A percentile compares a stretch with the other conserved stretches of the same genome.
These are phyloP conservation scores for Alternaria dauci DNA, from an alignment of 2,329 filamentous ascomycete species.

Conservation along the genomic window DNA sequence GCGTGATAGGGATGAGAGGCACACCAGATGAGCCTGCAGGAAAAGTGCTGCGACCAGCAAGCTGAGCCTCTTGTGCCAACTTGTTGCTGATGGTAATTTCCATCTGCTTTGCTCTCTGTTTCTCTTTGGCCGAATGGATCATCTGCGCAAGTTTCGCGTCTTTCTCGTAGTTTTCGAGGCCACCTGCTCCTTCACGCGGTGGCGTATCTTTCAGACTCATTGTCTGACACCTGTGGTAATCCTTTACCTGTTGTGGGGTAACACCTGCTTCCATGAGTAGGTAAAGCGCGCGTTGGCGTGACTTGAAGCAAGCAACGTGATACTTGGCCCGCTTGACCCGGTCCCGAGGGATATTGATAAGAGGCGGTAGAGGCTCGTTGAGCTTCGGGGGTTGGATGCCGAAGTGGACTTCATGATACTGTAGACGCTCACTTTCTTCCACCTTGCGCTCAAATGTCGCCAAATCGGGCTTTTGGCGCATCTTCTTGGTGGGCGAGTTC, in stretches of 20 bases:
- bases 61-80: conserved; percentile 35
- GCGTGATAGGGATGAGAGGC: conserved; percentile 39
- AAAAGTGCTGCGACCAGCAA: conserved; percentile 20
- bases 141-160: conserved; percentile 33
- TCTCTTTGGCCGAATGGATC: conserved; percentile 24
- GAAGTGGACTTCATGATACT: conserved; percentile 45
- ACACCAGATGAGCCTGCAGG: conserved; percentile 22
- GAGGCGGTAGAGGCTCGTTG: conserved; percentile 33
- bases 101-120: conserved; percentile 29
- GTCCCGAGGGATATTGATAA: conserved; percentile 45
- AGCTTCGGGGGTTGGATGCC: conserved; percentile 40
- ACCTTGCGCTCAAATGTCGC: conserved; percentile 30
- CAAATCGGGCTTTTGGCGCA: conserved; percentile 37
- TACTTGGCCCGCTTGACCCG: conserved; percentile 31
- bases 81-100: conserved; percentile 40
- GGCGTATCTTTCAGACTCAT: conserved; percentile 34
- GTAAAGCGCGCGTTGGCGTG: conserved; percentile 41
- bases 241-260: conserved; percentile 36
- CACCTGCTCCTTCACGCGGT: conserved; percentile 21
- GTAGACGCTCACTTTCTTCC: conserved; percentile 41
- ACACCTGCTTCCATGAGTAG: conserved; percentile 45
- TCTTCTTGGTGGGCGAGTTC: conserved; percentile 29
- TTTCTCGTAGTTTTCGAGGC: conserved; percentile 38
- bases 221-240: conserved; percentile 37
- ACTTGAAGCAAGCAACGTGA: conserved; percentile 44